Conservation (phyloP, 306 rosid species). For the Cicer arietinum region DNA sequence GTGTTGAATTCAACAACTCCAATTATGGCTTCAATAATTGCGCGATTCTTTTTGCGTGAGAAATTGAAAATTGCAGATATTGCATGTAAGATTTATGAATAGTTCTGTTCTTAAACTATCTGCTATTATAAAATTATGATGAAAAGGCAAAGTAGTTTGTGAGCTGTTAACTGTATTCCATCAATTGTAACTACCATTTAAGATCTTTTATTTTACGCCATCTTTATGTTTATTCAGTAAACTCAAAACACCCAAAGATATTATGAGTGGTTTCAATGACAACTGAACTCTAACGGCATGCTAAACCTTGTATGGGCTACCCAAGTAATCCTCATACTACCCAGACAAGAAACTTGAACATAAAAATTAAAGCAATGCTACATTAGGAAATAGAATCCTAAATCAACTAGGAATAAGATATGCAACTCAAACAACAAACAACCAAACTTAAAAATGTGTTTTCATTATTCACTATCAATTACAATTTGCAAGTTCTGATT, state of each 20-base stretch:
- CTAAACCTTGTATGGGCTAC: constrained; percentile 18
- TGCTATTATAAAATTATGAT: constrained; percentile 28
- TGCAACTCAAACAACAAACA: not conserved
- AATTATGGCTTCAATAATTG: constrained; percentile 73
- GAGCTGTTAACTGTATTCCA: constrained; percentile 5
- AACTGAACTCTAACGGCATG: constrained; percentile 11
- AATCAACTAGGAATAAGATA: constrained; percentile 8
- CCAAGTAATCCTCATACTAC: constrained; percentile 24
- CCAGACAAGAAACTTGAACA: constrained; percentile 1
- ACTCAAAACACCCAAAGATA: constrained; percentile 9
- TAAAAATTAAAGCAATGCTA: constrained; percentile 19
- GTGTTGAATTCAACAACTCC: constrained; percentile 75
- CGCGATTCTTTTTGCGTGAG: constrained; percentile 72
- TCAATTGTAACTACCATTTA: constrained; percentile 18
- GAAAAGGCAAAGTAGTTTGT: constrained; percentile 12
- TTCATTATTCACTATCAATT: not conserved
- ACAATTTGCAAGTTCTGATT: constrained; percentile 21
- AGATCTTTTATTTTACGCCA: not conserved
- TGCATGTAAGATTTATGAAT: constrained; percentile 55
- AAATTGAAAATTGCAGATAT: constrained; percentile 66
- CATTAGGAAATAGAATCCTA: constrained; percentile 18
- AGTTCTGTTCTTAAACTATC: constrained; percentile 22
- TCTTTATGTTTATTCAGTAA: constrained; percentile 15
- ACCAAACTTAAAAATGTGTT: not conserved
- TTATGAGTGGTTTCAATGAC: not conserved